These are phyloP conservation scores for Curvularia sp. DNA, from an alignment of 2,329 filamentous ascomycete genomes.

Conservation along the genomic window DNA sequence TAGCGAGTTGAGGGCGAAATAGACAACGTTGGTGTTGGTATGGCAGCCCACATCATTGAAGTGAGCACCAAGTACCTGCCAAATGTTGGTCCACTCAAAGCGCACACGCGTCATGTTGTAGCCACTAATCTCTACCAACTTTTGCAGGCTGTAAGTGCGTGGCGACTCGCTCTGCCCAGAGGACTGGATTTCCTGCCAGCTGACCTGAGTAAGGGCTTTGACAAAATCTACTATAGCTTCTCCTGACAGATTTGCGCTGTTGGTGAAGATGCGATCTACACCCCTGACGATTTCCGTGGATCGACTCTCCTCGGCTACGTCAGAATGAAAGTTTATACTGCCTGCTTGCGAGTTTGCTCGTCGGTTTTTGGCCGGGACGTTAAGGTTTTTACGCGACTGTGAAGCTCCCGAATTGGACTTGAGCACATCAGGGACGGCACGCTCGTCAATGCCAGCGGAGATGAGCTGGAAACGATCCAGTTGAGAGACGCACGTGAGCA, in stretches of 20 bases:
- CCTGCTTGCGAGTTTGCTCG: constrained; percentile 56
- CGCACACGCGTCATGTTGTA: constrained; percentile 99
- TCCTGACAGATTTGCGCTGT: constrained; percentile 89
- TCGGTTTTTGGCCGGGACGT: constrained; percentile 62
- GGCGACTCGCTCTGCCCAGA: constrained; percentile 95
- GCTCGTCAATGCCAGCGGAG: constrained; percentile 92
- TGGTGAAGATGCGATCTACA: constrained; percentile 95
- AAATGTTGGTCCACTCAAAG: constrained; percentile 98
- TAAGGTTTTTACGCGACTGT: constrained; percentile 71
- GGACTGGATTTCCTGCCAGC: constrained; percentile 98
- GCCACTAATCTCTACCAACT: constrained; percentile 97
- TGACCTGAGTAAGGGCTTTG: constrained; percentile 88
- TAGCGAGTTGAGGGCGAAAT: constrained; percentile 94
- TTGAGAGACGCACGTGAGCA: constrained; percentile 93
- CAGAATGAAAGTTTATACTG: constrained; percentile 66
- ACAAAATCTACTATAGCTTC: constrained; percentile 97
- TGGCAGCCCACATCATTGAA: constrained; percentile 98
- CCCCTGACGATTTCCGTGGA: constrained; percentile 92
- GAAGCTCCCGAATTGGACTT: constrained; percentile 68
- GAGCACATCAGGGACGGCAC: constrained; percentile 88
- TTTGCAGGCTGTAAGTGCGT: constrained; percentile 95
- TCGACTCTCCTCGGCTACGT: constrained; percentile 89
- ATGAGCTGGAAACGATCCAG: constrained; percentile 94
- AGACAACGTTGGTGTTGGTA: constrained; percentile 94
- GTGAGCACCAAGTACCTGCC: constrained; percentile 96